Percentiles rank a stretch among this genome's conserved stretches.
These are phyloP conservation scores for Pelargonium cotyledonis DNA, from an alignment of 441 rosid species.

Conservation along the genomic window DNA sequence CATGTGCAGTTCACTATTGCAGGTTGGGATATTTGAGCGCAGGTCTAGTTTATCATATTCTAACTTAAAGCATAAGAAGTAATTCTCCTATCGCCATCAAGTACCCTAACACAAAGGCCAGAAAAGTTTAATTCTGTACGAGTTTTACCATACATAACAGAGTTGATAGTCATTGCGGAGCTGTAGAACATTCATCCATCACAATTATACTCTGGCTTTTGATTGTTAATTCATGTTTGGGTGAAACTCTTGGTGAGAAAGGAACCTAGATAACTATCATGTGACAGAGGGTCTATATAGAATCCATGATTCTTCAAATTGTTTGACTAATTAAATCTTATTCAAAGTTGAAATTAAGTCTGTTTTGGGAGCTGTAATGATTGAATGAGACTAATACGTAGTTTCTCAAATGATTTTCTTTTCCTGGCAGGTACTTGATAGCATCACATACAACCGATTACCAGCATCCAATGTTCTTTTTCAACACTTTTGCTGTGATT, in stretches of 20 bases:
- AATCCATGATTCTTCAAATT: background rate
- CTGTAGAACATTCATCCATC: background rate
- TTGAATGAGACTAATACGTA: background rate
- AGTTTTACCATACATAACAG: background rate
- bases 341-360: too few relatives aligned
- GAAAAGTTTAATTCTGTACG: background rate
- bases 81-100: too few relatives aligned
- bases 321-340: background rate
- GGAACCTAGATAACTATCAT: background rate
- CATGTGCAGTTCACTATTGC: background rate
- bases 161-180: background rate
- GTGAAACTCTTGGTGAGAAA: background rate
- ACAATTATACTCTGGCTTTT: background rate
- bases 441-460: background rate
- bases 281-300: background rate
- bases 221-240: background rate
- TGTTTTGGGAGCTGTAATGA: background rate
- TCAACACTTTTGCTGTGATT: background rate
- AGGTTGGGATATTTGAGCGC: background rate
- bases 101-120: background rate
- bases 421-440: background rate
- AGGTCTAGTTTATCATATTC: background rate
- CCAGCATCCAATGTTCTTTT: background rate
- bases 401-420: background rate
- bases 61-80: too few relatives aligned